phyloP scores from a whole-genome alignment of 1,284 basidiomycete genomes.

The Vanrija sp. region DNA sequence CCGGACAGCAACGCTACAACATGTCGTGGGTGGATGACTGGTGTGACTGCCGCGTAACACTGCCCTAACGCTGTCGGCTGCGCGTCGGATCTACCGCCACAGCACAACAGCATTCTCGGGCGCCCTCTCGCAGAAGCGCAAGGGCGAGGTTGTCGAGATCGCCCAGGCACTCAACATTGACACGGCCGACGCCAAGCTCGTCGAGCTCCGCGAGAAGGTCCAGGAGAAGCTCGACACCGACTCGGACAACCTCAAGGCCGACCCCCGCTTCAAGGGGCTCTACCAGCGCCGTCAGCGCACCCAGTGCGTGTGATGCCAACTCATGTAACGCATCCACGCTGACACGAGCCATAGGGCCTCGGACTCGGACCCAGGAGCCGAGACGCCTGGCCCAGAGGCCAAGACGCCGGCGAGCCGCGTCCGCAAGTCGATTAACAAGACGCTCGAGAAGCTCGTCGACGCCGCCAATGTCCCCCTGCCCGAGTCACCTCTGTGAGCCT shows the following conservation, averaged over 20 bases:
- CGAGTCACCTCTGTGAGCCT: slow-evolving; percentile 34
- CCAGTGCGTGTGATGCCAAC: not conserved
- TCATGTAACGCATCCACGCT: not conserved
- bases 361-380: slow-evolving; percentile 14
- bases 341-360: slow-evolving; percentile 3
- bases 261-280: slow-evolving; percentile 41
- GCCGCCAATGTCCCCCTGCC: slow-evolving; percentile 41
- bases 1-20: too few species aligned
- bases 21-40: too few species aligned
- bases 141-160: slow-evolving; percentile 43
- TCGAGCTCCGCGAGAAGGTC: slow-evolving; percentile 33
- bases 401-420: slow-evolving; percentile 21
- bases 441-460: slow-evolving; percentile 30
- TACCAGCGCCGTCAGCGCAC: slow-evolving; percentile 16
- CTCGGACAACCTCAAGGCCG: slow-evolving; percentile 17
- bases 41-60: too few species aligned
- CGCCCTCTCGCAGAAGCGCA: slow-evolving; percentile 34
- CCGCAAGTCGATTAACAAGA: slow-evolving; percentile 35
- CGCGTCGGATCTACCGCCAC: not conserved
- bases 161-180: slow-evolving; percentile 33
- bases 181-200: slow-evolving; percentile 18
- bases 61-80: not conserved
- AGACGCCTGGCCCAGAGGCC: slow-evolving; percentile 23
- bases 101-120: slow-evolving; percentile 28
- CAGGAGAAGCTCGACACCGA: slow-evolving; percentile 35